Evolutionary conservation across 2,329 filamentous ascomycete species (phyloP), one percentile per base, ranked within the genome.

Genomic region (Chalaropsis ovoidea): DNA sequence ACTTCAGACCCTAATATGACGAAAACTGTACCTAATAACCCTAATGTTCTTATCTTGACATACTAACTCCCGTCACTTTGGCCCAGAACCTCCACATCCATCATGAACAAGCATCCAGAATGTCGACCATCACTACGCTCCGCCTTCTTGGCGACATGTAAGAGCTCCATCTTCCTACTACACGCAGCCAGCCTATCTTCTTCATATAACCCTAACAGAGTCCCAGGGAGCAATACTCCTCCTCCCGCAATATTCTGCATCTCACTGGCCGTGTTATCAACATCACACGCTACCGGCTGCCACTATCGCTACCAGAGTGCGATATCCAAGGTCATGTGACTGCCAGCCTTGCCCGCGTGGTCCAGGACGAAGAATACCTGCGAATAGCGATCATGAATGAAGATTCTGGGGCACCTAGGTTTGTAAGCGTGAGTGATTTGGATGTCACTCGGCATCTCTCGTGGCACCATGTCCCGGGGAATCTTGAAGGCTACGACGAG

Each of bases 381-480:
- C 76, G 78, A 15, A 77, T 80, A 41, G 80, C 79, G 11, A 79
- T 84, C 67, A 70, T 72, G 1, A 74, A 72, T 49, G 76, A 82
- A 61, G 74, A 79, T 45, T 77, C 75, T n/a, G 73, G 72, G 45
- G 66, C 71, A 2, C 76, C 82, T 0, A 71, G 70, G 39, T 84
- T 80, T 69, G 75, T 78, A 7, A 74, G 76, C 58, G 68, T 82
- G 7, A 69, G 74, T 0, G 69, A 72, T 22, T 73, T 84, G 49
- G 72, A 81, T 62, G 72, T 84, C 2, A 67, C 70, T 0, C 69
- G 77, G 15, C 77, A 81, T 64, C 71, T 82, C 27, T 72, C 75
- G 54, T 79, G 75, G 56, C 68, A 71, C 1, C 52, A 64, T 1
- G 65, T 73, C 1, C 68, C 71, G n/a, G 70, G 69, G 5, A 54